Conservation (phyloP, 2,329 filamentous ascomycete genomes). For the Trichocomaceae sp. region DNA sequence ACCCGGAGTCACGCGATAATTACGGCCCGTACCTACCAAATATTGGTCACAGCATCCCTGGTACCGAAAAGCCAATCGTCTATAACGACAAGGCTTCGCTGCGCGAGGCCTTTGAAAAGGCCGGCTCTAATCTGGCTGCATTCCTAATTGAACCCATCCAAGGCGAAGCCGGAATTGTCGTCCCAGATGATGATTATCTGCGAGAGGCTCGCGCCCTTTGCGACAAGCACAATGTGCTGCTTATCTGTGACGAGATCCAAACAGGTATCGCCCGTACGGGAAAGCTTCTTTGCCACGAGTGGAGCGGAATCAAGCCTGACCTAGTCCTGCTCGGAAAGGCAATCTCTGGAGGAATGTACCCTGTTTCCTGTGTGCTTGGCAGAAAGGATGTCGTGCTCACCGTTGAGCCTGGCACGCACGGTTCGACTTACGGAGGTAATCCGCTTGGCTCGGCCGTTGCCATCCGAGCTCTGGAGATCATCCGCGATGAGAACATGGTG, state of each 20-base stretch:
- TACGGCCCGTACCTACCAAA: constrained; percentile 94
- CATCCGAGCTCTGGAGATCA: constrained; percentile 87
- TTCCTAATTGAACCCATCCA: constrained; percentile 97
- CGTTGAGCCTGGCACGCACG: constrained; percentile 92
- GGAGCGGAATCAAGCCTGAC: constrained; percentile 92
- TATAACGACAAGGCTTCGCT: constrained; percentile 83
- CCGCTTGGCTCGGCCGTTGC: constrained; percentile 92
- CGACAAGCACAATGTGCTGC: constrained; percentile 87
- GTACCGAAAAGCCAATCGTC: constrained; percentile 68
- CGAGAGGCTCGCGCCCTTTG: constrained; percentile 73
- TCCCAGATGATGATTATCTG: constrained; percentile 86
- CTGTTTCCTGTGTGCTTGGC: constrained; percentile 87
- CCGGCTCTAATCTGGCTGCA: constrained; percentile 79
- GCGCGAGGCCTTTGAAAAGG: constrained; percentile 67
- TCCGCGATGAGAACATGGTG: constrained; percentile 84
- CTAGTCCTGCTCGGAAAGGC: constrained; percentile 93
- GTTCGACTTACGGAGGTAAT: constrained; percentile 97
- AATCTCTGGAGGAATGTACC: constrained; percentile 97
- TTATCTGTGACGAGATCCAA: constrained; percentile 98
- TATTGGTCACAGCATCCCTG: constrained; percentile 69
- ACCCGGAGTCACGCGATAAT: constrained; percentile 92
- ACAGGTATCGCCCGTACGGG: constrained; percentile 95
- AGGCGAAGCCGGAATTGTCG: constrained; percentile 93
- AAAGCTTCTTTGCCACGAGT: constrained; percentile 87
- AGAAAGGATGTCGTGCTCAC: constrained; percentile 91